These are phyloP conservation scores for Tetracladium marchalianum DNA, from an alignment of 495 filamentous ascomycete species.

Conservation along the genomic window DNA sequence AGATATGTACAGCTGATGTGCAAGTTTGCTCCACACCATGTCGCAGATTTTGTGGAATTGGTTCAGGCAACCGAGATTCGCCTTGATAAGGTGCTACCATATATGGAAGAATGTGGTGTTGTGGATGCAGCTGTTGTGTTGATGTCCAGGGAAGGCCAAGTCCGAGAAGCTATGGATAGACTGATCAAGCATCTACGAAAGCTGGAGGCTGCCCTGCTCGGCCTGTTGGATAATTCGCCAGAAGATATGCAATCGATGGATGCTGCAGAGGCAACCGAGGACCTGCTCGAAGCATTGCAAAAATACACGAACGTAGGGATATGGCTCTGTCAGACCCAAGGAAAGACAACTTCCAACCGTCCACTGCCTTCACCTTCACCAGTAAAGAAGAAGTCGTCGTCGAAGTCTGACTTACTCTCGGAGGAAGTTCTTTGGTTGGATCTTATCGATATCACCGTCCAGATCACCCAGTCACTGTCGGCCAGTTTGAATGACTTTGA, in stretches of 20 bases:
- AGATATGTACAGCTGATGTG: slow-evolving; percentile 88
- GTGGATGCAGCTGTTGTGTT: slow-evolving; percentile 90
- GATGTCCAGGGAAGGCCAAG: slow-evolving; percentile 81
- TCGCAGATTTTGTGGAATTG: slow-evolving; percentile 73
- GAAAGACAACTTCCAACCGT: slow-evolving; percentile 38
- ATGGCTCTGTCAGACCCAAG: slow-evolving; percentile 92
- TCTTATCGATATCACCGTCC: slow-evolving; percentile 75
- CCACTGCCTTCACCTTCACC: slow-evolving; percentile 6
- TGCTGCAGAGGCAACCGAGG: slow-evolving; percentile 40
- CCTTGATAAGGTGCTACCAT: slow-evolving; percentile 71
- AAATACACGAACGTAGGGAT: slow-evolving; percentile 87
- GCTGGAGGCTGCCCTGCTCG: slow-evolving; percentile 68
- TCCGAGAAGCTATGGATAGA: slow-evolving; percentile 73
- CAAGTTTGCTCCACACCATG: slow-evolving; percentile 67
- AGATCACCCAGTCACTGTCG: slow-evolving; percentile 49
- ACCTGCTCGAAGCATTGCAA: slow-evolving; percentile 65
- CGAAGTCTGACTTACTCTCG: slow-evolving; percentile 52
- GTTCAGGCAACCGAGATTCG: slow-evolving; percentile 72
- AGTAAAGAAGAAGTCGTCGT: slow-evolving; percentile 31
- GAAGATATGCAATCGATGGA: slow-evolving; percentile 26
- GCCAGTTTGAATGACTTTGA: slow-evolving; percentile 15
- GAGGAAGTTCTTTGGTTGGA: slow-evolving; percentile 88
- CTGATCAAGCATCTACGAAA: slow-evolving; percentile 69
- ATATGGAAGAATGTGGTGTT: slow-evolving; percentile 79
- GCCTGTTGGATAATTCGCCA: slow-evolving; percentile 50